A percentile compares a stretch with the other conserved stretches of the same genome.
Conservation (phyloP, 257 asterid species). For the Solanum tacnaense region DNA sequence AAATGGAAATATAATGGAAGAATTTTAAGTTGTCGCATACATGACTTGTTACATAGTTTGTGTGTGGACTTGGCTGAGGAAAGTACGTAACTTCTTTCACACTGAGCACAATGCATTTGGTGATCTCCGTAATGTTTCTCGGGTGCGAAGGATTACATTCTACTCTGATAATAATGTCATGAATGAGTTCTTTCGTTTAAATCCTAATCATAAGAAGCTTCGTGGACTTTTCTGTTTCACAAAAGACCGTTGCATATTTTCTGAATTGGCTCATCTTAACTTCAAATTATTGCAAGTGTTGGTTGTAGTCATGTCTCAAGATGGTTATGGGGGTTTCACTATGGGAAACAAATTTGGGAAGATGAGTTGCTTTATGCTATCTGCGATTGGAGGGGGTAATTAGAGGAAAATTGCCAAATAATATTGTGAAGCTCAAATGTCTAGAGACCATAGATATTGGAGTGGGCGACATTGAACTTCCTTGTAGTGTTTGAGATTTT, state of each 20-base stretch:
- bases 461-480: neutral
- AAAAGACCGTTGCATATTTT: neutral
- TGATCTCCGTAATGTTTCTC: too few relatives aligned
- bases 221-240: neutral
- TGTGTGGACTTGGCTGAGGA: too few relatives aligned
- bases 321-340: neutral
- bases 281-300: neutral
- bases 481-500: neutral
- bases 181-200: neutral
- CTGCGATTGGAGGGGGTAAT: neutral
- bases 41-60: too few relatives aligned
- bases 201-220: neutral
- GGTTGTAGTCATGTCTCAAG: neutral
- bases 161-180: too few relatives aligned
- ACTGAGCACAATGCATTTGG: too few relatives aligned
- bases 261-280: neutral
- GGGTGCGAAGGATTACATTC: too few relatives aligned
- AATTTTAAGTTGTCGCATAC: too few relatives aligned
- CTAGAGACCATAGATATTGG: slow-evolving; percentile 1
- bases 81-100: too few relatives aligned
- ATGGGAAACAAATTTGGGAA: slow-evolving; percentile 1
- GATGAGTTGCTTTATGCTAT: neutral
- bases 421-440: neutral
- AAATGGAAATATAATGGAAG: too few relatives aligned
- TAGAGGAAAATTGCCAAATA: neutral